phyloP scores from a whole-genome alignment of 495 filamentous ascomycete species.

The Penicillium silybi region DNA sequence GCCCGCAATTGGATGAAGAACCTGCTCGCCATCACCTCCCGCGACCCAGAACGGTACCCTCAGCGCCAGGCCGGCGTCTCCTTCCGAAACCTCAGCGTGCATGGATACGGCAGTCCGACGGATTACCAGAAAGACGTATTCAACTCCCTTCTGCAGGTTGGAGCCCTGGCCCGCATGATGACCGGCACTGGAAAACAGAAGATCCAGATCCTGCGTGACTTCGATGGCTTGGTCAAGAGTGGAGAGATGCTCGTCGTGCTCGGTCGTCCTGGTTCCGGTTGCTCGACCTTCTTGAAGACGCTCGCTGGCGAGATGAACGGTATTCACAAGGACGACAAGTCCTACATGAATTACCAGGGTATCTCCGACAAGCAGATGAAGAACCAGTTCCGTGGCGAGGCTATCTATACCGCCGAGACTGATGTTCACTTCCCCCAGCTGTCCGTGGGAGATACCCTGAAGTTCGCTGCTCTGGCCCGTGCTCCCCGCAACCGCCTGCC shows the following conservation, averaged over 20 bases:
- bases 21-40: slow-evolving; percentile 42
- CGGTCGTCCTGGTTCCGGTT: slow-evolving; percentile 69
- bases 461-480: slow-evolving; percentile 51
- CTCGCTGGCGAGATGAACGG: slow-evolving; percentile 71
- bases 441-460: slow-evolving; percentile 56
- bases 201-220: slow-evolving; percentile 67
- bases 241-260: slow-evolving; percentile 82
- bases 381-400: slow-evolving; percentile 64
- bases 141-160: slow-evolving; percentile 60
- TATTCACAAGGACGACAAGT: slow-evolving; percentile 54
- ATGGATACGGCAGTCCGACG: slow-evolving; percentile 71
- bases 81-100: slow-evolving; percentile 64
- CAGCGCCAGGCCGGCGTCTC: slow-evolving; percentile 42
- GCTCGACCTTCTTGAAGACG: slow-evolving; percentile 70
- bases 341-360: slow-evolving; percentile 73
- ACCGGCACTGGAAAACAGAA: slow-evolving; percentile 49
- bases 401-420: slow-evolving; percentile 61
- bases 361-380: slow-evolving; percentile 66
- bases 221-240: slow-evolving; percentile 67
- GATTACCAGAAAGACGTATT: slow-evolving; percentile 81
- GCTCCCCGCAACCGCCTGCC: slow-evolving; percentile 34
- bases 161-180: slow-evolving; percentile 40
- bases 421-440: slow-evolving; percentile 64
- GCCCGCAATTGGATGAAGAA: slow-evolving; percentile 52
- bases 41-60: slow-evolving; percentile 46